Evolutionary conservation across 176 grass and related monocot species (phyloP), one percentile per base, ranked within the genome.

Genomic region (Oryza coarctata): DNA sequence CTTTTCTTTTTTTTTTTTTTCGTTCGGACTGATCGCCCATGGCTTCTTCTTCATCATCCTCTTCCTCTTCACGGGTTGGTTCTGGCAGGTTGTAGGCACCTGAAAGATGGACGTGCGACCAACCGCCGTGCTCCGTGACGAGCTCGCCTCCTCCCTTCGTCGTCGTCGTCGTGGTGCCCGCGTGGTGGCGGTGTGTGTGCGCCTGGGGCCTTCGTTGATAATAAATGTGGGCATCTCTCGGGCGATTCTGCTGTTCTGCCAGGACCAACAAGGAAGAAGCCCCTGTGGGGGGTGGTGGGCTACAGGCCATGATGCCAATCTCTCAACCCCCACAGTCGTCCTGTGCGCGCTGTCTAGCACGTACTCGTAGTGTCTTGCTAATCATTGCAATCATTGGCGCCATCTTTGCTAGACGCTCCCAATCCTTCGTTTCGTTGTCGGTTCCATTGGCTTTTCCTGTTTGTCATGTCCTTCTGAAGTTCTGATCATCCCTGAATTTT

Each of bases 361-460:
- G 22, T 60, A 25, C 55, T 25, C 17, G 3, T 33, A 32, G 35
- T 14, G 15, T 43, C 45, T 4, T 23, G 61, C 74, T 90, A 83
- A 90, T 90, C 68, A 86, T 90, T 83, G 88, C 84, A 86, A 90
- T 86, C 88, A 90, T 79, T 82, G 63, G 23, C 84, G 61, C 61
- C 79, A 79, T 79, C 69, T 86, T 78, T 73, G 79, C 67, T 38
- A n/a, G 55, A 0, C 1, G 27, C 40, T 83, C 65, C 74, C 68
- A 12, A 49, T 40, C 4, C 18, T n/a, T 55, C 27, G 34, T 58
- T 27, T 55, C 26, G 18, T 29, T 76, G 20, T 43, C 27, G 45
- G 0, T 41, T 49, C 39, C 61, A 33, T 26, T 61, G 39, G 2
- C 9, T 23, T n/a, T 76, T 26, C 8, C 11, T 12, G 73, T 85